phyloP scores from a whole-genome alignment of 2,329 filamentous ascomycete species.

The Fusarium albosuccineum region DNA sequence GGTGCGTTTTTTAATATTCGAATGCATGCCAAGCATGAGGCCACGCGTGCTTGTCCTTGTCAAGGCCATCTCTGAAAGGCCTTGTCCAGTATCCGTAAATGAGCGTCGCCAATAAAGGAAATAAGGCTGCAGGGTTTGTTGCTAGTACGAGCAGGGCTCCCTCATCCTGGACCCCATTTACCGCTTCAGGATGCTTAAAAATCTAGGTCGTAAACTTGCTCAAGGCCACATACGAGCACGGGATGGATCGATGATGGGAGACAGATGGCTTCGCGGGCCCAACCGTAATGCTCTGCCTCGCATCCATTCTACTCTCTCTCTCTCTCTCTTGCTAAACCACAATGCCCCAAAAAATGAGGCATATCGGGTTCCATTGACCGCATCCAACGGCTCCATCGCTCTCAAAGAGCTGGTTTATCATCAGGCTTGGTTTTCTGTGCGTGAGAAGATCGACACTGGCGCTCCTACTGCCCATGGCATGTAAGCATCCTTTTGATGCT shows the following conservation, averaged over 20 bases:
- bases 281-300: too few species aligned
- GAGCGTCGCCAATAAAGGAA: not conserved
- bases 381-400: too few species aligned
- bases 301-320: too few species aligned
- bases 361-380: too few species aligned
- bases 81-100: not conserved
- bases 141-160: not conserved
- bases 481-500: not conserved
- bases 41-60: not conserved
- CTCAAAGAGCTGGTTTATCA: too few species aligned
- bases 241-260: not conserved
- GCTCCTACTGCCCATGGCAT: not conserved
- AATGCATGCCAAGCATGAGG: constrained; percentile 5
- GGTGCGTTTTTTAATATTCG: not conserved
- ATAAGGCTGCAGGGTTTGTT: constrained; percentile 8
- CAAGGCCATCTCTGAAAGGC: not conserved
- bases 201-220: not conserved
- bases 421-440: not conserved
- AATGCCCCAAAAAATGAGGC: too few species aligned
- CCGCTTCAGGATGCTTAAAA: not conserved
- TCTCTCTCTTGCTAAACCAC: too few species aligned
- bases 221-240: not conserved
- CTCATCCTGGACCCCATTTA: not conserved
- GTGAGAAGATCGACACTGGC: not conserved
- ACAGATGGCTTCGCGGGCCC: too few species aligned